Evolutionary conservation across 768 basidiomycete species (phyloP).

Genomic region (Boletus subparvulus): DNA sequence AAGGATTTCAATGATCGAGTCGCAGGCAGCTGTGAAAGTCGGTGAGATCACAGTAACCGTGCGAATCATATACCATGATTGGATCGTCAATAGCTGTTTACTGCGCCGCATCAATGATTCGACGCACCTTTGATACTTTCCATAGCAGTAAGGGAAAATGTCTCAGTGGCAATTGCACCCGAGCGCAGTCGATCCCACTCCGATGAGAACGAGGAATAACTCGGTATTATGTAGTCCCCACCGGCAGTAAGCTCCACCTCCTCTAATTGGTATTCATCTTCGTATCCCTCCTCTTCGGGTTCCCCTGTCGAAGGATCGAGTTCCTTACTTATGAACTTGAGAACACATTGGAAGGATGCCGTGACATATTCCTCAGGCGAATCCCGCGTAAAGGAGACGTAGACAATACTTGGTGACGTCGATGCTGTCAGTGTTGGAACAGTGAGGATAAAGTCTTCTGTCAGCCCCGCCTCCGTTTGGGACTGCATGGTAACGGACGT

Average conservation of each 20-base stretch:
- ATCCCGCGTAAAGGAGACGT: slow-evolving; percentile 91
- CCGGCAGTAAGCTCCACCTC: slow-evolving; percentile 92
- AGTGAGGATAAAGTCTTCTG: slow-evolving; percentile 94
- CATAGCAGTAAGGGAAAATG: slow-evolving; percentile 88
- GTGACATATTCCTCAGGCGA: slow-evolving; percentile 72
- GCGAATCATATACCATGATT: slow-evolving; percentile 18
- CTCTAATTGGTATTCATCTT: slow-evolving; percentile 97
- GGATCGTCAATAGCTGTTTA: slow-evolving; percentile 17
- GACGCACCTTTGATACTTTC: slow-evolving; percentile 88
- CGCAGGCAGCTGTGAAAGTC: slow-evolving; percentile 75
- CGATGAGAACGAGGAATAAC: slow-evolving; percentile 83
- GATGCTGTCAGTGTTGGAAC: slow-evolving; percentile 65
- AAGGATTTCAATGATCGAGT: slow-evolving; percentile 93
- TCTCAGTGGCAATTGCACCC: slow-evolving; percentile 82
- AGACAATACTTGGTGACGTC: slow-evolving; percentile 81
- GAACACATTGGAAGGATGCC: slow-evolving; percentile 84
- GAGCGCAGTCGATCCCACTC: slow-evolving; percentile 93
- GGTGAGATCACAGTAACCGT: slow-evolving; percentile 6
- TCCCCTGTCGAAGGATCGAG: slow-evolving; percentile 93
- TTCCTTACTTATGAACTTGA: slow-evolving; percentile 97
- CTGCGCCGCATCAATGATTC: slow-evolving; percentile 2
- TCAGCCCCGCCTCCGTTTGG: slow-evolving; percentile 67
- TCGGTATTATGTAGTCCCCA: slow-evolving; percentile 95
- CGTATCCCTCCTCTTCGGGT: slow-evolving; percentile 98
- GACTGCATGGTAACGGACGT: slow-evolving; percentile 93